phyloP scores from a whole-genome alignment of 1,139 yeast species.

The Zygosaccharomyces pseudobailii region DNA sequence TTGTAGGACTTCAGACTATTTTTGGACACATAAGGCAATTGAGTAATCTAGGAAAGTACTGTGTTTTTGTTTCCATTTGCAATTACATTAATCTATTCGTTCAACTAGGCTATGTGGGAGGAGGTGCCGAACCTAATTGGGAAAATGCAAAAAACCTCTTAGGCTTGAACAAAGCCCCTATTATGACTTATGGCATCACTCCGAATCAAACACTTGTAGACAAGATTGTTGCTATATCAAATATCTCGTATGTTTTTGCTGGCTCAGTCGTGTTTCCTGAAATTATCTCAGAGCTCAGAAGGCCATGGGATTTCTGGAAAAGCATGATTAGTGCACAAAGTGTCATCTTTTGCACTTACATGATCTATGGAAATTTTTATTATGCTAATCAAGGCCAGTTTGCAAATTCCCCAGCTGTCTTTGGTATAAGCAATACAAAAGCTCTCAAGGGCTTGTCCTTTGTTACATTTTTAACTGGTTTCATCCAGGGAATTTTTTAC shows the following conservation, averaged over 20 bases:
- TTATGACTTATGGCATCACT: slow-evolving; percentile 7
- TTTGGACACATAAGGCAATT: slow-evolving; percentile 39
- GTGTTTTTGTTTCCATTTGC: slow-evolving; percentile 38
- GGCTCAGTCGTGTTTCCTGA: slow-evolving; percentile 44
- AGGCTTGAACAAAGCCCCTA: slow-evolving; percentile 4
- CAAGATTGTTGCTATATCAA: slow-evolving; percentile 39
- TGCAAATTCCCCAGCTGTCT: slow-evolving; percentile 4
- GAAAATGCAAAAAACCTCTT: slow-evolving; percentile 21
- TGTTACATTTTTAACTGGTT: neutral
- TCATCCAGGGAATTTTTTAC: slow-evolving; percentile 1
- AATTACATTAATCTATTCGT: slow-evolving; percentile 31
- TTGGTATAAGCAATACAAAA: slow-evolving; percentile 1
- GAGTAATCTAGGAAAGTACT: slow-evolving; percentile 19
- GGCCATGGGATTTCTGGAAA: slow-evolving; percentile 44
- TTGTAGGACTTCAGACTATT: slow-evolving; percentile 19
- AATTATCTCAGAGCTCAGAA: slow-evolving; percentile 43
- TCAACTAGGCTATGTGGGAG: slow-evolving; percentile 4
- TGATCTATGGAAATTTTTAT: slow-evolving; percentile 40
- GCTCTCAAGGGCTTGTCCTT: slow-evolving; percentile 1
- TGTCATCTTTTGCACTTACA: slow-evolving; percentile 38
- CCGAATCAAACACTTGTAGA: slow-evolving; percentile 23
- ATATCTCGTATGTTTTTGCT: slow-evolving; percentile 44
- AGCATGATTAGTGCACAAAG: slow-evolving; percentile 42
- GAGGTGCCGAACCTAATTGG: slow-evolving; percentile 28
- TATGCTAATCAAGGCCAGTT: slow-evolving; percentile 43